These are phyloP conservation scores for Xylaria sp. DNA, from an alignment of 2,329 filamentous ascomycete species.

Conservation along the genomic window DNA sequence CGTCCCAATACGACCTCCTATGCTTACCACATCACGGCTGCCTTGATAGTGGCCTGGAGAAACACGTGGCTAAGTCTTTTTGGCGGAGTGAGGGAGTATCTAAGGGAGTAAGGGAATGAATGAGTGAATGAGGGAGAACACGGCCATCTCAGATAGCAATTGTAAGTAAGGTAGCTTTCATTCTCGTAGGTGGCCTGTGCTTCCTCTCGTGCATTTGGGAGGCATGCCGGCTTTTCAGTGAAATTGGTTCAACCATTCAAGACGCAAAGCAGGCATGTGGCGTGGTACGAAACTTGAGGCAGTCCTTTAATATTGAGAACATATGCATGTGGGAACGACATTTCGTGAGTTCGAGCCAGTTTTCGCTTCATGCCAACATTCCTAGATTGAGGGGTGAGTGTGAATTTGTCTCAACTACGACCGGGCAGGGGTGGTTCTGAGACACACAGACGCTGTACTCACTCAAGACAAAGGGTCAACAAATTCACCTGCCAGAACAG, in stretches of 20 bases:
- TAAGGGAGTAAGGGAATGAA: too few relatives aligned
- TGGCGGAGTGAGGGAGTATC: not conserved
- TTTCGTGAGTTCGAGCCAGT: not conserved
- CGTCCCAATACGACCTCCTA: not conserved
- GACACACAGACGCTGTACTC: not conserved
- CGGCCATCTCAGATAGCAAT: not conserved
- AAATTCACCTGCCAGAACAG: not conserved
- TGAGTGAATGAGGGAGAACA: not conserved
- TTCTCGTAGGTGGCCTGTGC: not conserved
- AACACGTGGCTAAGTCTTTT: slow-evolving; percentile 5
- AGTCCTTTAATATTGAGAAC: not conserved
- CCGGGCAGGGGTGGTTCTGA: not conserved
- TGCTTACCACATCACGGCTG: not conserved
- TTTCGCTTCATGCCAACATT: not conserved
- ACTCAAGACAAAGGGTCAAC: not conserved
- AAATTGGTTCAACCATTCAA: not conserved
- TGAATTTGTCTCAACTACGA: slow-evolving; percentile 3
- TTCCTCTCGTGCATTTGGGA: not conserved
- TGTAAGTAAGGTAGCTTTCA: not conserved
- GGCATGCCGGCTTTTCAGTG: not conserved
- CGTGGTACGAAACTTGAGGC: not conserved
- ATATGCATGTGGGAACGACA: not conserved
- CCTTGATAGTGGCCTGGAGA: not conserved
- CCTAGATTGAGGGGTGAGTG: slow-evolving; percentile 1
- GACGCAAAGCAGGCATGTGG: not conserved